Base-by-base conservation (phyloP, 768 basidiomycete species). In the button mushroom (Agaricus bisporus) region DNA sequence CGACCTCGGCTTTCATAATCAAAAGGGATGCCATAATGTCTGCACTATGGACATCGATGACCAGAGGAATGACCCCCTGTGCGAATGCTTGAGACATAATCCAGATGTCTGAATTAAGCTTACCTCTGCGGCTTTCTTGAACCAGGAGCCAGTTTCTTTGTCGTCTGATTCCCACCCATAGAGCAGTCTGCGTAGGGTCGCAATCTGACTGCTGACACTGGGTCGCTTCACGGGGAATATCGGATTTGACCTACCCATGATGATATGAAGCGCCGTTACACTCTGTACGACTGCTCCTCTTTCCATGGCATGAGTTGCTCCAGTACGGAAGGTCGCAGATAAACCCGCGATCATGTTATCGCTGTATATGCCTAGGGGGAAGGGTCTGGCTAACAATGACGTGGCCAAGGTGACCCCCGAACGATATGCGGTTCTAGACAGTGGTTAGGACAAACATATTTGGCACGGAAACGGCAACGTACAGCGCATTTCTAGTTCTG, bases 1-100 rank as follows among this genome's bases (percentile, higher is more conserved):
- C 85, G 22, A 86, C 75, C 57, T 91, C 83, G 12, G 71, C 68
- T 67, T 90, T 91, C 59, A 92, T 69, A 18, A 78, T 72, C 43
- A 91, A 65, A 32, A 92, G 67, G 1, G 79, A 77, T 2, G 85
- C 82, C 77, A 91, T 90, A 25, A 83, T 77, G 60, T 92, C 88
- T 12, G 83, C 83, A 60, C 73, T 85, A 57, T 83, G 70, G 5
- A 84, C 83, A 36, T 84, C 77, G 15, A 90, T 68, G 4, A 91
- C 82, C 39, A 92, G 66, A 1, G 86, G 83, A 36, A 87, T 68
- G 8, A 80, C 68, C 15, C 86, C 84, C 79, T 85, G 52, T 42
- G 25, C 9, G 20, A 35, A 45, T 48, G n/a, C 32, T 44, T 51
- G 45, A 57, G 25, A 28, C 43, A 3, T 39, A 6, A 17, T 6